phyloP scores from a whole-genome alignment of 805 yeast genomes.

The Saturnispora halmiae region DNA sequence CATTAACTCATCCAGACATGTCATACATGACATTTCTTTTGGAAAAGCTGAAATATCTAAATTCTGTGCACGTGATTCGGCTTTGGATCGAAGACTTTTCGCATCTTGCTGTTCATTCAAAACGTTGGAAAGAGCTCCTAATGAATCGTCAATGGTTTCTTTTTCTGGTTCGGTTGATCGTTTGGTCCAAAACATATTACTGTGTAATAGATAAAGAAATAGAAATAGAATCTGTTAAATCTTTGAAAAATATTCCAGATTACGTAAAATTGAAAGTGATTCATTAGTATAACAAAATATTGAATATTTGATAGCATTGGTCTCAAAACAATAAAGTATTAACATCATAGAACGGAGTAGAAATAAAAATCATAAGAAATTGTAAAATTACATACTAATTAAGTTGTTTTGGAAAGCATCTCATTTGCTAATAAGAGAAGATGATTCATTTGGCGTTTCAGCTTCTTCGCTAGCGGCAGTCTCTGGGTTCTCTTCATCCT shows the following conservation, averaged over 20 bases:
- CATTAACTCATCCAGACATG: constrained; percentile 79
- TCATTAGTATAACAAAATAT: no score
- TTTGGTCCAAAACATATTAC: constrained; percentile 13
- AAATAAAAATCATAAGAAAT: no score
- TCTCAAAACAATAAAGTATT: no score
- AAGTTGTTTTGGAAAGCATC: no score
- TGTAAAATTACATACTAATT: no score
- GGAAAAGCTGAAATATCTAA: constrained; percentile 25
- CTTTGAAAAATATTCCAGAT: not conserved
- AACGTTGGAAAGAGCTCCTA: not conserved
- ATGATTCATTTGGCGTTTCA: constrained; percentile 8
- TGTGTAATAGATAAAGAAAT: not conserved
- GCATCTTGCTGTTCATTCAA: constrained; percentile 9
- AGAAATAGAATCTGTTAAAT: no score
- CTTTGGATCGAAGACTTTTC: constrained; percentile 22
- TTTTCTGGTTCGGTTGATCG: not conserved
- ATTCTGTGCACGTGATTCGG: constrained; percentile 23
- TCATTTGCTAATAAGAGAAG: constrained; percentile 8
- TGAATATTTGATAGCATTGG: no score
- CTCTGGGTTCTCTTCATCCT: constrained; percentile 4
- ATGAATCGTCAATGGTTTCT: constrained; percentile 7
- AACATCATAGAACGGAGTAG: no score
- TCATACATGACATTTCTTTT: constrained; percentile 53
- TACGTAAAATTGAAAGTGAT: not conserved
- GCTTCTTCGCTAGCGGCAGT: not conserved